phyloP scores from a whole-genome alignment of 345 rosid genomes.

The Ricinus communis region DNA sequence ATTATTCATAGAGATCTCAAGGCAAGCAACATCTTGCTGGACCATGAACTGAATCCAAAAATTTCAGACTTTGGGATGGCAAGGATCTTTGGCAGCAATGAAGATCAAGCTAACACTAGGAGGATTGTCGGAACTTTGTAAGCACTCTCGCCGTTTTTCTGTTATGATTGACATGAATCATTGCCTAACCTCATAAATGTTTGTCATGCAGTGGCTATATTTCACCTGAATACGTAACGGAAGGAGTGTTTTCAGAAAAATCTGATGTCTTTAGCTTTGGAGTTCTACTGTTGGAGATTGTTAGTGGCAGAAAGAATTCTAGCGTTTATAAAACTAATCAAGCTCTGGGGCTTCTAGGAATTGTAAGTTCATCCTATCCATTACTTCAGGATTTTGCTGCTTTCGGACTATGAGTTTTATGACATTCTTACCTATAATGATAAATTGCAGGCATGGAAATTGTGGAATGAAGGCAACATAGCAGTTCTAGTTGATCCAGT shows the following conservation, averaged over 20 bases:
- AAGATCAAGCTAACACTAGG: constrained; percentile 18
- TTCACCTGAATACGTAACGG: constrained; percentile 25
- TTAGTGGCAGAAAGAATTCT: constrained; percentile 18
- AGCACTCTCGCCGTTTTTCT: background rate
- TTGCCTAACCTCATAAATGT: no score
- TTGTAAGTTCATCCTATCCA: constrained; percentile 1
- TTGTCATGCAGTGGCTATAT: constrained; percentile 10
- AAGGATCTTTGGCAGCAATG: constrained; percentile 18
- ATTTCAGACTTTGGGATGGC: constrained; percentile 28
- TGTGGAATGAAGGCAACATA: constrained; percentile 17
- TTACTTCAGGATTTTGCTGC: background rate
- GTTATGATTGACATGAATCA: no score
- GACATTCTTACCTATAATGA: background rate
- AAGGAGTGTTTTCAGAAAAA: constrained; percentile 18
- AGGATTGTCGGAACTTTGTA: constrained; percentile 21
- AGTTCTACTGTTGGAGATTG: constrained; percentile 16
- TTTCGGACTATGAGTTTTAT: background rate
- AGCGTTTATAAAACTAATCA: constrained; percentile 6
- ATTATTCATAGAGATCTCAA: constrained; percentile 24
- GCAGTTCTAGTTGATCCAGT: background rate
- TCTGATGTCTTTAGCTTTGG: constrained; percentile 25
- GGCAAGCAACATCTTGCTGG: constrained; percentile 24
- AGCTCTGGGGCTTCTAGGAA: constrained; percentile 14
- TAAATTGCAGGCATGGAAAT: constrained; percentile 20
- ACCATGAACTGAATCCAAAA: constrained; percentile 21